Evolutionary conservation across 2,329 filamentous ascomycete genomes (phyloP), one percentile per base, ranked within the genome.

Genomic region (Neonectria hederae): DNA sequence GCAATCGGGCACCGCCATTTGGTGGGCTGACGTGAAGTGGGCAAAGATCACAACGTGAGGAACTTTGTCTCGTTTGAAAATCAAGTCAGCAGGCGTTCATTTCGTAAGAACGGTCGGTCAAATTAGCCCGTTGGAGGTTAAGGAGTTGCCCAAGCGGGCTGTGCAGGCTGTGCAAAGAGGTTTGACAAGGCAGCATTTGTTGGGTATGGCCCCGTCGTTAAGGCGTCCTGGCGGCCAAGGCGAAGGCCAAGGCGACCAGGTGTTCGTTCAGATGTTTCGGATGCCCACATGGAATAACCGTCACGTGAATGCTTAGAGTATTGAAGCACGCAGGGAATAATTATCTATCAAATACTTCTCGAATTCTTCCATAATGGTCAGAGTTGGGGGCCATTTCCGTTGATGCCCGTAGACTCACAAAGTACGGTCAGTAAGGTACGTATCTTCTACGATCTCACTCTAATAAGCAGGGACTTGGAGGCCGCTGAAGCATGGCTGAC

Each of bases 11-110:
- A 22, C 17, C 19, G 11, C 32, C 21, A 17, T 4, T 11, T 4
- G 46, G 17, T 17, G 26, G 22, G 59, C 54, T 54, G 54, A 62
- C 59, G 46, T 56, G 48, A 28, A 38, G 35, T 32, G 7, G 21
- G n/a, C 28, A 38, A 13, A 13, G 24, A 40, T 9, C 19, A 19
- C 59, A 62, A 21, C 11, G 9, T 14, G 46, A 30, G 40, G 59
- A 46, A 48, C 54, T 62, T 62, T 53, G 9, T 48, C 35, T 53
- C 30, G 32, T 30, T 8, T 53, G 19, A 22, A 19, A 38, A 30
- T 32, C 19, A 3, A n/a, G 54, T 42, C 4, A 21, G 13, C n/a
- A 21, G 28, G 8, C 21, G n/a, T 19, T 10, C 10, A 19, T 21
- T 51, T 51, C 14, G 14, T n/a, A 30, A 30, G 6, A 4, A 48